A percentile compares a stretch with the other conserved stretches of the same genome.
Conservation (phyloP, 495 filamentous ascomycete species). For the Aspergillus cavernicola region DNA sequence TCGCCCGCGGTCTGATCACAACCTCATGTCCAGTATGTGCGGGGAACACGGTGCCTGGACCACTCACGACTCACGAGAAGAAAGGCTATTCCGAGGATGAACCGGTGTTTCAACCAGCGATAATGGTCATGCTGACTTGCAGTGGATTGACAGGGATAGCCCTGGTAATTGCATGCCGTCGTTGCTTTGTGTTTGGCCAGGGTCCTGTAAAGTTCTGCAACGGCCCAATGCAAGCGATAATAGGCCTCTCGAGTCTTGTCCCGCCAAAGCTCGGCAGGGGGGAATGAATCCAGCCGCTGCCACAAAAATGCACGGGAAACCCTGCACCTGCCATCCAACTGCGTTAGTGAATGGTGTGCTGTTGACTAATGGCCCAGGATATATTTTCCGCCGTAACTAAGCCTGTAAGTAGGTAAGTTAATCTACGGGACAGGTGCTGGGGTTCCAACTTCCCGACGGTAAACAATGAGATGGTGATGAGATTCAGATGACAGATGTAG, state of each 20-base stretch:
- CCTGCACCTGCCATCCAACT: background rate
- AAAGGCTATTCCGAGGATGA: background rate
- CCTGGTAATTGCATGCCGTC: background rate
- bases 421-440: background rate
- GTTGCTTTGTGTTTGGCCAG: background rate
- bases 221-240: background rate
- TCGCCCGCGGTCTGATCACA: no score
- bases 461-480: no score
- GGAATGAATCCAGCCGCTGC: background rate
- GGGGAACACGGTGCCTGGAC: conserved; percentile 5
- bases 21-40: conserved; percentile 2
- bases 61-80: background rate
- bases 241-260: background rate
- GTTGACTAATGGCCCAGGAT: background rate
- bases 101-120: conserved; percentile 1
- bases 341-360: background rate
- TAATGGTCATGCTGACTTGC: background rate
- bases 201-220: background rate
- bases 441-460: no score
- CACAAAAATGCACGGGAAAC: background rate
- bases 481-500: no score
- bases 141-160: conserved; percentile 2
- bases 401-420: background rate
- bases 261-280: background rate
- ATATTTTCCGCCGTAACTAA: background rate